Evolutionary conservation across 1,139 yeast species (phyloP).

Genomic region (Hanseniaspora uvarum): DNA sequence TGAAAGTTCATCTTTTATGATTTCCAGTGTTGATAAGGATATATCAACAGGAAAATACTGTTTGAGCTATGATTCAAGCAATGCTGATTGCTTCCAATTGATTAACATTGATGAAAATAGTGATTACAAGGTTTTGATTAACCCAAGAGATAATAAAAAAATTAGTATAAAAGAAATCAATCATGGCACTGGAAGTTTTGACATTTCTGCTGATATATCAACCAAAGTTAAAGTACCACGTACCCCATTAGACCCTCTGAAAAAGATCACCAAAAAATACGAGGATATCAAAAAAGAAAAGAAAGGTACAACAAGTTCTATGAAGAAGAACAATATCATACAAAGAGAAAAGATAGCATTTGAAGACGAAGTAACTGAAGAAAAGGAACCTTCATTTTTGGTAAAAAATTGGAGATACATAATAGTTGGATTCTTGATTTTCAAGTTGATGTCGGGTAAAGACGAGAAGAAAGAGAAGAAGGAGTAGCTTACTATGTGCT

Average conservation of each 20-base stretch:
- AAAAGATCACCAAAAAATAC: slow-evolving; percentile 13
- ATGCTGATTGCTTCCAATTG: slow-evolving; percentile 8
- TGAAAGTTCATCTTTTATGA: slow-evolving; percentile 10
- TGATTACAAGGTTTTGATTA: slow-evolving; percentile 3
- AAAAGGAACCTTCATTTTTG: slow-evolving; percentile 22
- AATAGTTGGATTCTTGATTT: slow-evolving; percentile 23
- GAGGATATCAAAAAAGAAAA: slow-evolving; percentile 11
- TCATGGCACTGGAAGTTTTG: background rate
- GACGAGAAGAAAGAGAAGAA: background rate
- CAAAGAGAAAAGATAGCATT: slow-evolving; percentile 28
- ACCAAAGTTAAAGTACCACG: background rate
- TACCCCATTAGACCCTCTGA: slow-evolving; percentile 7
- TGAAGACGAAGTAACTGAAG: slow-evolving; percentile 50
- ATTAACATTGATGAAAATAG: background rate
- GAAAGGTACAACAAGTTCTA: slow-evolving; percentile 8
- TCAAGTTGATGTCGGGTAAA: slow-evolving; percentile 15
- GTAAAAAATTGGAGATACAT: slow-evolving; percentile 32
- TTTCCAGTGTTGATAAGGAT: background rate
- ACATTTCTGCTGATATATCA: background rate
- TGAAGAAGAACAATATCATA: slow-evolving; percentile 17
- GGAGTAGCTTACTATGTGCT: background rate
- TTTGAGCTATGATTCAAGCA: background rate
- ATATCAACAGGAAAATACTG: slow-evolving; percentile 6
- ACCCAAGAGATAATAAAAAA: background rate
- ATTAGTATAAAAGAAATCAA: background rate